phyloP scores from a whole-genome alignment of 768 basidiomycete genomes.

The Lentinula sp. region DNA sequence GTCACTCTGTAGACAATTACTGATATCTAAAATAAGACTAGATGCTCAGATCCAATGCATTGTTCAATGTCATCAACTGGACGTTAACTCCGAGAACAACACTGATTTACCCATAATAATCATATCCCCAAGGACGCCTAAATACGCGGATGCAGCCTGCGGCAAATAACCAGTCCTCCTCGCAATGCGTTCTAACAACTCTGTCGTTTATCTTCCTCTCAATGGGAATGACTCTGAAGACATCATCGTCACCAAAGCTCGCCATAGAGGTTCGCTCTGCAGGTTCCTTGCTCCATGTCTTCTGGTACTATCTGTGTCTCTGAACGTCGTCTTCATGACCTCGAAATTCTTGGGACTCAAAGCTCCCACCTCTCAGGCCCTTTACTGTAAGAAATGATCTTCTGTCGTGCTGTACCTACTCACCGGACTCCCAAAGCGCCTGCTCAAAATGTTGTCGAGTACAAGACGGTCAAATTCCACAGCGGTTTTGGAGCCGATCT shows the following conservation, averaged over 20 bases:
- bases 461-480: conserved; percentile 17
- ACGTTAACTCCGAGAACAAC: neutral
- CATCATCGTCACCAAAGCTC: neutral
- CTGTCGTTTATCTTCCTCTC: neutral
- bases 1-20: neutral
- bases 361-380: neutral
- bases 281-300: neutral
- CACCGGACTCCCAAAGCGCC: conserved; percentile 12
- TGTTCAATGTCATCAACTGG: neutral
- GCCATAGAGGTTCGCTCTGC: neutral
- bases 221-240: neutral
- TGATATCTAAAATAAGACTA: neutral
- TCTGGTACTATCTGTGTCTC: neutral
- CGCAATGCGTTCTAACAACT: neutral
- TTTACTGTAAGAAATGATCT: conserved; percentile 3
- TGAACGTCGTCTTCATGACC: neutral
- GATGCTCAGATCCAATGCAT: neutral
- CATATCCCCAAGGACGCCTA: neutral
- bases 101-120: too few relatives aligned
- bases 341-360: neutral
- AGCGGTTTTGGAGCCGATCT: conserved; percentile 14
- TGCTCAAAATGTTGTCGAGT: conserved; percentile 14
- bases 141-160: neutral
- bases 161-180: neutral
- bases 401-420: neutral